Base-by-base conservation (phyloP, 345 rosid species). In the Salix suchowensis region DNA sequence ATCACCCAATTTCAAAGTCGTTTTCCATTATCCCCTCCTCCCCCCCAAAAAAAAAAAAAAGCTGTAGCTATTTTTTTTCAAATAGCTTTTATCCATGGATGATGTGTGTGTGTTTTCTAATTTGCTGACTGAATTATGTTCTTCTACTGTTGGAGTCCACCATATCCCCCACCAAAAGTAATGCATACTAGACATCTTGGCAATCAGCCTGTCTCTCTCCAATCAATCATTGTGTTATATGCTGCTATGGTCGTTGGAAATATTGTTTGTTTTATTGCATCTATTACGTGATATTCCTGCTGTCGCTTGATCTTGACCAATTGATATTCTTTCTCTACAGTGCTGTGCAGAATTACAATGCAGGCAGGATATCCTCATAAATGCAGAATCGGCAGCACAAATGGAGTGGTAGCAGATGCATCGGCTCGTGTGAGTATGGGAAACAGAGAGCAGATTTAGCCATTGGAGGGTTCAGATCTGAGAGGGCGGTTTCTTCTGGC, bases 141-240 rank as follows among this genome's bases (percentile, higher is more conserved):
- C 5, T 40, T 61, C 5, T 40, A 73, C 60, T 68, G 61, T 76
- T 26, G 54, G 50, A 52, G 77, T 84, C 82, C 83, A 73, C 61
- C 39, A 36, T 42, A 64, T 73, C 74, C 84, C 86, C 85, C 76
- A 77, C 82, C 44, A 28, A 52, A 68, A 13, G 39, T 16, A 16
- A 16, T 42, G 48, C 26, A 4, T 9, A 67, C 26, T 34, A 34
- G 61, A 68, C 65, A 72, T 61, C 48, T 71, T 77, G 67, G 60
- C 74, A 42, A 54, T 48, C 79, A 65, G 15, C 55, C 65, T 76
- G 74, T 77, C 82, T 76, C 77, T 70, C 83, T 81, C 86, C 76
- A 74, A 70, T 79, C 88, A 76, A 83, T 80, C 77, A 78, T 77
- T 77, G 28, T 26, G 19, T 9, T 40, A 12, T 40, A 66, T 66